Evolutionary conservation across 106 monocot species (phyloP).

Genomic region (Ottelia alismoides): DNA sequence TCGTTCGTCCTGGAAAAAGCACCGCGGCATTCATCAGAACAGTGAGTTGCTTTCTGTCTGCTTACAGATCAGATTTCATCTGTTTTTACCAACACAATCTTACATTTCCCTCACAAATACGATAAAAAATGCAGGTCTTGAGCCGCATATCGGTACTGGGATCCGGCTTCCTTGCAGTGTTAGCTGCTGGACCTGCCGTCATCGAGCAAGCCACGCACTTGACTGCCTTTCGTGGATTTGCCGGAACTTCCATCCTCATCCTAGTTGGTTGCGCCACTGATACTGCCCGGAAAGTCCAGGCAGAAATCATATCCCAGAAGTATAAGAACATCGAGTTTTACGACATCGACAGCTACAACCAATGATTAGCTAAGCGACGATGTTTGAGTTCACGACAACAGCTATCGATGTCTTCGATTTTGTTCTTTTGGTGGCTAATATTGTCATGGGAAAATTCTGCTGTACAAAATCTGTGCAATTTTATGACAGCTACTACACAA

Average conservation of each 20-base stretch:
- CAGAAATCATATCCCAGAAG: conserved; percentile 95
- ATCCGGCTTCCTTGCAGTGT: conserved; percentile 81
- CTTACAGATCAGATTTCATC: not conserved
- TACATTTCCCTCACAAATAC: too few species aligned
- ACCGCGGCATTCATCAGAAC: conserved; percentile 90
- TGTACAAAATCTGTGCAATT: too few species aligned
- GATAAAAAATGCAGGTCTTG: too few species aligned
- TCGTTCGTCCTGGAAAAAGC: conserved; percentile 92
- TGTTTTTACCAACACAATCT: too few species aligned
- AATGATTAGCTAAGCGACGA: too few species aligned
- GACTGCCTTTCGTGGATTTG: conserved; percentile 92
- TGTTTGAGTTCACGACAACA: too few species aligned
- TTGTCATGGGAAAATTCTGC: too few species aligned
- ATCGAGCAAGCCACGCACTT: conserved; percentile 84
- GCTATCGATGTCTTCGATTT: too few species aligned
- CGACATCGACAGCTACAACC: conserved; percentile 39
- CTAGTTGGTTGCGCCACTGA: conserved; percentile 97
- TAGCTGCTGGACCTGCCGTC: conserved; percentile 90
- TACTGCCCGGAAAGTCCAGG: conserved; percentile 93
- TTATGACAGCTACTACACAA: conserved; percentile 50
- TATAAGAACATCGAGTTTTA: conserved; percentile 98
- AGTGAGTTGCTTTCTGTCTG: conserved; percentile 20
- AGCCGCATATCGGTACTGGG: conserved; percentile 91
- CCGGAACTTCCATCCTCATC: conserved; percentile 95
- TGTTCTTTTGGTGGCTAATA: too few species aligned